Percentiles rank a stretch among this genome's conserved stretches.
Conservation (phyloP, 2,329 filamentous ascomycete genomes). For the Fusarium sp. region DNA sequence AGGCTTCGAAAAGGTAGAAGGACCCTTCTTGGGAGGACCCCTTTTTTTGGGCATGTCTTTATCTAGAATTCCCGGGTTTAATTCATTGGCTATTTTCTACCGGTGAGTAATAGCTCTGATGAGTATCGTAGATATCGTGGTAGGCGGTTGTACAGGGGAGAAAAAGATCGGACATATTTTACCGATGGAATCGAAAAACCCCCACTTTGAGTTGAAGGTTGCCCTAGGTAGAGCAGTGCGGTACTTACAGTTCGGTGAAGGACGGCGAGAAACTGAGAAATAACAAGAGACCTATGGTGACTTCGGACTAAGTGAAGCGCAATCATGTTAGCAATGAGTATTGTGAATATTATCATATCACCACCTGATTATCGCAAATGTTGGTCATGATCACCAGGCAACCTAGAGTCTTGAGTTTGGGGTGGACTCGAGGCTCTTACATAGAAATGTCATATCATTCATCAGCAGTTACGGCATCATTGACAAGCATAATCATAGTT, state of each 20-base stretch:
- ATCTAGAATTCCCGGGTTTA: constrained; percentile 3
- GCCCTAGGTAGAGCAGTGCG: constrained; percentile 6
- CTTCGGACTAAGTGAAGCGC: not conserved
- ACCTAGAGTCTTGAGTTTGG: constrained; percentile 7
- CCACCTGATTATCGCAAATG: not conserved
- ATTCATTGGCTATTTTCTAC: constrained; percentile 15
- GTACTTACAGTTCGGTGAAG: constrained; percentile 16
- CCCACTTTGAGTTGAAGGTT: constrained; percentile 31
- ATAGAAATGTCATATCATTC: constrained; percentile 40
- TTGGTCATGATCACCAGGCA: constrained; percentile 13
- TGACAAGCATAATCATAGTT: constrained; percentile 42
- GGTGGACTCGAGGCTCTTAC: constrained; percentile 17
- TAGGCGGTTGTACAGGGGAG: constrained; percentile 13
- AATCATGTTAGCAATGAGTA: constrained; percentile 24
- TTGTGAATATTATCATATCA: constrained; percentile 31
- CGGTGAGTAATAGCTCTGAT: constrained; percentile 2
- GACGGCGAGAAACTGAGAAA: not conserved
- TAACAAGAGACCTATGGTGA: not conserved
- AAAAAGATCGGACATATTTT: constrained; percentile 28
- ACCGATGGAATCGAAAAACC: constrained; percentile 20
- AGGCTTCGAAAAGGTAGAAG: constrained; percentile 23
- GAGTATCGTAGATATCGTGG: constrained; percentile 18
- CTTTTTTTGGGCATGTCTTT: constrained; percentile 47
- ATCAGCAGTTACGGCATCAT: constrained; percentile 43
- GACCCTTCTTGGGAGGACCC: constrained; percentile 40